Conservation (phyloP, 1,284 basidiomycete species). For the Ustilago xerochloae region DNA sequence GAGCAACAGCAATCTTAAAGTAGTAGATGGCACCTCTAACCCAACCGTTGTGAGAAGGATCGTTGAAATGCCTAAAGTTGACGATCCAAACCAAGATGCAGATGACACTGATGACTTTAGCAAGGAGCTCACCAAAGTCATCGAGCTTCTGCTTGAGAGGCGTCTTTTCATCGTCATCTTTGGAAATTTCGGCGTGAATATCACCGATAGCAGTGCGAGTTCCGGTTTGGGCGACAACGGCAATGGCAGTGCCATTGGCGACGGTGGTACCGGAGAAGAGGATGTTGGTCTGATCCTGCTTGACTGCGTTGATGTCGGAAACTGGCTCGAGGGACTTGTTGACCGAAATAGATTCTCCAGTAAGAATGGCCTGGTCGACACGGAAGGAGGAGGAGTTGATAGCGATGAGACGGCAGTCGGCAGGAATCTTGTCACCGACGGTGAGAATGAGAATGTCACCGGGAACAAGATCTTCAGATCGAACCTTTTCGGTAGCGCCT, state of each 20-base stretch:
- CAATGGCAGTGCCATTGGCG: constrained; percentile 60
- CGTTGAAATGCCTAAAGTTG: constrained; percentile 66
- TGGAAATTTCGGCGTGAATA: constrained; percentile 65
- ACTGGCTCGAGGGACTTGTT: constrained; percentile 61
- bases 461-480: constrained; percentile 61
- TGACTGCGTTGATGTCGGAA: constrained; percentile 58
- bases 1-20: constrained; percentile 68
- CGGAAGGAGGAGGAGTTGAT: constrained; percentile 63
- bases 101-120: constrained; percentile 66
- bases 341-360: constrained; percentile 65
- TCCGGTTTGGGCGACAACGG: constrained; percentile 63
- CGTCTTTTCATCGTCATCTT: constrained; percentile 64
- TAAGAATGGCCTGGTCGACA: constrained; percentile 67
- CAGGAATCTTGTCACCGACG: constrained; percentile 67
- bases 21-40: constrained; percentile 67
- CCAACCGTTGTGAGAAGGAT: constrained; percentile 66
- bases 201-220: constrained; percentile 64
- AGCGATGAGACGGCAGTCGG: constrained; percentile 64
- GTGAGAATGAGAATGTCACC: constrained; percentile 64
- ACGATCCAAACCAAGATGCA: constrained; percentile 67
- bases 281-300: constrained; percentile 68
- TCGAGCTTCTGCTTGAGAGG: constrained; percentile 67
- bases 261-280: constrained; percentile 66
- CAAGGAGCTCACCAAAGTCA: constrained; percentile 66
- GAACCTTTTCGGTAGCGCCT: constrained; percentile 45